phyloP scores from a whole-genome alignment of 352 stramenopile species.

The Globisporangium nodosum region DNA sequence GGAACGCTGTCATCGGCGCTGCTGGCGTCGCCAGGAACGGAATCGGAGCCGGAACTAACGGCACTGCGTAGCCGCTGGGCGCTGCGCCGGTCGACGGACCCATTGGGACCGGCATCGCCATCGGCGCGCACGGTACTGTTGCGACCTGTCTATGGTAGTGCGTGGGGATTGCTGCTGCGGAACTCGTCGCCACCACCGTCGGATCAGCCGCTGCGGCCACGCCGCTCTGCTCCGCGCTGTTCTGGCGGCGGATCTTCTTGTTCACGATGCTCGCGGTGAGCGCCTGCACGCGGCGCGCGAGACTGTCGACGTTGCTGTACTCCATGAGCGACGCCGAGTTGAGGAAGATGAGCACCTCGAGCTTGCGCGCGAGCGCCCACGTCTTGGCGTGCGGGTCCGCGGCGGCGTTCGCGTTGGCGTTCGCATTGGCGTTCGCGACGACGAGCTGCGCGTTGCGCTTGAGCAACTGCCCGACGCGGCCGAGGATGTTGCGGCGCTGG shows the following conservation, averaged over 20 bases:
- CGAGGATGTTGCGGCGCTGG: slow-evolving; percentile 65
- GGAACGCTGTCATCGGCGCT: too few relatives aligned
- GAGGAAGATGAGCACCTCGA: slow-evolving; percentile 81
- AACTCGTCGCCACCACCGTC: background rate
- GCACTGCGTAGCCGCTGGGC: too few relatives aligned
- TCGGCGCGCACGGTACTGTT: too few relatives aligned
- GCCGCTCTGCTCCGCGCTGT: slow-evolving; percentile 4
- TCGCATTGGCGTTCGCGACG: slow-evolving; percentile 1
- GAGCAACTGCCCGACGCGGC: slow-evolving; percentile 57
- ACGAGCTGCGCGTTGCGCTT: slow-evolving; percentile 48
- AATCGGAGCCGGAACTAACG: too few relatives aligned
- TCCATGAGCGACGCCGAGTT: slow-evolving; percentile 78
- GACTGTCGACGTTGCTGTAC: slow-evolving; percentile 75
- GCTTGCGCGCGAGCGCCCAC: slow-evolving; percentile 71
- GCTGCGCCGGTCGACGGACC: too few relatives aligned
- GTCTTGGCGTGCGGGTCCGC: slow-evolving; percentile 30
- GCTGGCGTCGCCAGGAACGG: too few relatives aligned
- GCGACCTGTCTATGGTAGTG: too few relatives aligned
- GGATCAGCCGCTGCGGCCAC: too few relatives aligned
- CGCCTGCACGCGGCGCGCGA: slow-evolving; percentile 71
- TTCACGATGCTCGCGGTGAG: slow-evolving; percentile 79
- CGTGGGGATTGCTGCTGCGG: background rate
- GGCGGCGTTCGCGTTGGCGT: background rate
- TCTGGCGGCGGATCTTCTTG: slow-evolving; percentile 73
- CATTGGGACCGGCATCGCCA: too few relatives aligned